phyloP scores from a whole-genome alignment of 768 basidiomycete genomes.

The Lactarius sanguifluus region DNA sequence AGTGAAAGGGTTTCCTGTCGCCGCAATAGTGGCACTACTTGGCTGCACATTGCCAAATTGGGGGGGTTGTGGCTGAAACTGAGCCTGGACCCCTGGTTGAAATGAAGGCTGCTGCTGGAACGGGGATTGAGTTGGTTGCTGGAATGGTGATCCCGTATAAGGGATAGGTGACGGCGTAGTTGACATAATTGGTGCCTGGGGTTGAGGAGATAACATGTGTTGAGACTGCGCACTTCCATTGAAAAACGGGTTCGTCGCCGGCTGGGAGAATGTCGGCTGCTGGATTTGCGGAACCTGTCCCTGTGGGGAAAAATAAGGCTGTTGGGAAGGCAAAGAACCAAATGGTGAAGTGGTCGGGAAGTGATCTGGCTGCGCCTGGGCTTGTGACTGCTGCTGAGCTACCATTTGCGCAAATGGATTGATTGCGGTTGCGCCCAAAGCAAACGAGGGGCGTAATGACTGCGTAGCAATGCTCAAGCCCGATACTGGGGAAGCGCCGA shows the following conservation, averaged over 20 bases:
- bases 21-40: neutral
- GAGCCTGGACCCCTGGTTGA: conserved; percentile 16
- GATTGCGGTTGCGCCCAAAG: conserved; percentile 1
- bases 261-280: conserved; percentile 19
- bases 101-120: conserved; percentile 22
- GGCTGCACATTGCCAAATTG: conserved; percentile 24
- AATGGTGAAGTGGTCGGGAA: conserved; percentile 18
- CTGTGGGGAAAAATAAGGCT: conserved; percentile 32
- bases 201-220: conserved; percentile 35
- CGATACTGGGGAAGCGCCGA: conserved; percentile 24
- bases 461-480: conserved; percentile 13
- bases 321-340: conserved; percentile 34
- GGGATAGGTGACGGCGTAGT: conserved; percentile 24
- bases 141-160: conserved; percentile 28
- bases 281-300: conserved; percentile 31
- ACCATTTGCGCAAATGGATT: conserved; percentile 28
- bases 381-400: conserved; percentile 32
- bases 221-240: conserved; percentile 36
- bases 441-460: conserved; percentile 12
- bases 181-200: conserved; percentile 29
- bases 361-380: conserved; percentile 27
- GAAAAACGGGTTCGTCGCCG: conserved; percentile 25
- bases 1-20: conserved; percentile 32
- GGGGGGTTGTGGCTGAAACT: conserved; percentile 15
- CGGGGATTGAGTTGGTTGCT: conserved; percentile 28